Evolutionary conservation across 805 yeast genomes (phyloP).

Genomic region (Candida krabiensis): DNA sequence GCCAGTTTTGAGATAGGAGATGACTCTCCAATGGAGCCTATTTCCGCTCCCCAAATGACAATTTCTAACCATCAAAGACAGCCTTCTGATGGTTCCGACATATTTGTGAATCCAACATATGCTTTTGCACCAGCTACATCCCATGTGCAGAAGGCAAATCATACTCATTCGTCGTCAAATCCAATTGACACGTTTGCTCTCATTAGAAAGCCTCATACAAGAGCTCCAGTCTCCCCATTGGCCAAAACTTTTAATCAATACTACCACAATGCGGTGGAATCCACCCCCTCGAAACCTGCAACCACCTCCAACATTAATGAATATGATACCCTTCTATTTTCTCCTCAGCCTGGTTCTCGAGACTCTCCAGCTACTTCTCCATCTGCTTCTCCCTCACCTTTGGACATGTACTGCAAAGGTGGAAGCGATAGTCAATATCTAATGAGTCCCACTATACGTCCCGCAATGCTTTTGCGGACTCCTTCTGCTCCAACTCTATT

Average conservation of each 20-base stretch:
- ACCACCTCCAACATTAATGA: too few species aligned
- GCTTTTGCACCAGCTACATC: constrained; percentile 3
- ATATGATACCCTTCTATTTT: too few species aligned
- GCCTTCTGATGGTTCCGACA: constrained; percentile 4
- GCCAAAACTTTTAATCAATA: constrained; percentile 21
- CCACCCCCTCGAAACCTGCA: constrained; percentile 9
- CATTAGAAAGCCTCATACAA: constrained; percentile 8
- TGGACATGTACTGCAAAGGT: too few species aligned
- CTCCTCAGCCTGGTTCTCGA: too few species aligned
- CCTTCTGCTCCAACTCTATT: constrained; percentile 22
- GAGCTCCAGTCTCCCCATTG: constrained; percentile 23
- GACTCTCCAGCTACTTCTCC: too few species aligned
- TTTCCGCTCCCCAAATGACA: not conserved
- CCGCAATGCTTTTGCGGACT: too few species aligned
- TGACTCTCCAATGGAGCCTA: constrained; percentile 1
- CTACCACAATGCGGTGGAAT: constrained; percentile 24
- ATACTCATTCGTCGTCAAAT: constrained; percentile 28
- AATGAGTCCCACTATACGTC: too few species aligned
- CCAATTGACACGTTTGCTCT: constrained; percentile 20
- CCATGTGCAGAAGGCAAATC: constrained; percentile 9
- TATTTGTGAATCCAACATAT: constrained; percentile 13
- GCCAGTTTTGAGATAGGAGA: constrained; percentile 1
- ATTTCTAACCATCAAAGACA: constrained; percentile 3
- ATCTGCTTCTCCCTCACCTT: too few species aligned
- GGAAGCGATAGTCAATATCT: too few species aligned